Base-by-base conservation (phyloP, 139 green algal species). In the Chlamydomonas eustigma region DNA sequence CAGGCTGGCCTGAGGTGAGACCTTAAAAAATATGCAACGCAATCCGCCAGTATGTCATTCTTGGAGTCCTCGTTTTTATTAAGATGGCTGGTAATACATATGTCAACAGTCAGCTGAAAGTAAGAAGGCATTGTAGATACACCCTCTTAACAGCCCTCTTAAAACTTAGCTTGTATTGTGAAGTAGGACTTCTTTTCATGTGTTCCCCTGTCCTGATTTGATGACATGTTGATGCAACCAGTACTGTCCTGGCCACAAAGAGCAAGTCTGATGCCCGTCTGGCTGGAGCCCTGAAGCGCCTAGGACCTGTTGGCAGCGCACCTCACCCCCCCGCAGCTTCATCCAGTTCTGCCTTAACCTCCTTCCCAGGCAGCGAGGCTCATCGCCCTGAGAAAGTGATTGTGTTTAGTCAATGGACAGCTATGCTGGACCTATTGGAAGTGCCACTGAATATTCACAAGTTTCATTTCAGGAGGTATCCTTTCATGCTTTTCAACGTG, bases 361-460 rank as follows among this genome's bases (percentile, higher is more conserved):
- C 12, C 50, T 36, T 4, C 58, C 6, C 2, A 4, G 74, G 25
- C 30, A 5, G 33, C 5, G 63, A 31, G 37, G 52, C 18, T 35
- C 25, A 37, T 24, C 39, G 63, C 50, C 78, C 71, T 12, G 83
- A 90, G 37, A 95, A 97, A 77, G 88, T 92, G 3, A 88, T 98
- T 25, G 90, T 98, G 25, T 98, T 98, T 85, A 91, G 78, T 64
- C 94, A 98, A 84, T 98, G 93, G 92, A 98, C 91, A 1, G 65
- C 76, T 77, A 96, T 97, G 91, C 77, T 98, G 36, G 90, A 98
- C 76, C 81, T 98, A 58, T 51, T 97, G 52, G 91, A 97, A 81
- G 4, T 81, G 2, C 37, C 76, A 2, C 37, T 81, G 30, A 67
- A 33, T 37, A 64, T 33, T 18, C 37, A 37, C 30, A 76, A 76